Base-by-base conservation (phyloP, 2,329 filamentous ascomycete species). In the Beauveria sp. region DNA sequence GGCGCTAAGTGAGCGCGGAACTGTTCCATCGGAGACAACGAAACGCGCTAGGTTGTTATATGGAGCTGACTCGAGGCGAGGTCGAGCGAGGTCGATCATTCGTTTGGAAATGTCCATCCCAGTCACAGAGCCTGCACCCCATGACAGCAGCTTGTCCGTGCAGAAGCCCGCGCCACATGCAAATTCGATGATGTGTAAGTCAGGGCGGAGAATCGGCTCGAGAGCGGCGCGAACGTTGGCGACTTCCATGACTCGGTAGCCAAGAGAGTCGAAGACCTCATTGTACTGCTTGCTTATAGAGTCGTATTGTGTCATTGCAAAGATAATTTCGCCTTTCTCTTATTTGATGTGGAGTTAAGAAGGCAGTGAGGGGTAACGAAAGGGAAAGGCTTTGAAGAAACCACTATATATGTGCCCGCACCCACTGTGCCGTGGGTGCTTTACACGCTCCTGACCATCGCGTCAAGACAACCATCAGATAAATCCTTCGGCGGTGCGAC, bases 81-180 rank as follows among this genome's bases (percentile, higher is more conserved):
- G 3, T 34, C 12, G 34, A 34, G 51, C 28, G 12, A 53, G n/a
- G 8, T 53, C 18, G 2, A 62, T 26, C 54, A 62, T 62, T 18
- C 26, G 54, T 8, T 28, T 8, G 6, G 61, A 62, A 6, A 60
- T 22, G 24, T 64, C 63, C 14, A 62, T 6, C 4, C 48, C 54
- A 6, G 50, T 60, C 28, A 64, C 24, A 8, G 54, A 55, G 10
- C 9, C 24, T 9, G 34, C 49, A 4, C 63, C 63, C 63, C 63
- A 64, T 14, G 38, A 42, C 5, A 62, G 50, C 3, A 64, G 50
- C 24, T 20, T 48, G 6, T 14, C 1, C 12, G 63, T 43, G 60
- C 60, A 64, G 42, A 56, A 62, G 26, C 60, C 63, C 5, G 60
- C 60, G 16, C 63, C 63, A 38, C 63, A 62, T 24, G 45, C 62